Base-by-base conservation (phyloP, 2,329 filamentous ascomycete genomes). In the Thielaviopsis ethacetica region DNA sequence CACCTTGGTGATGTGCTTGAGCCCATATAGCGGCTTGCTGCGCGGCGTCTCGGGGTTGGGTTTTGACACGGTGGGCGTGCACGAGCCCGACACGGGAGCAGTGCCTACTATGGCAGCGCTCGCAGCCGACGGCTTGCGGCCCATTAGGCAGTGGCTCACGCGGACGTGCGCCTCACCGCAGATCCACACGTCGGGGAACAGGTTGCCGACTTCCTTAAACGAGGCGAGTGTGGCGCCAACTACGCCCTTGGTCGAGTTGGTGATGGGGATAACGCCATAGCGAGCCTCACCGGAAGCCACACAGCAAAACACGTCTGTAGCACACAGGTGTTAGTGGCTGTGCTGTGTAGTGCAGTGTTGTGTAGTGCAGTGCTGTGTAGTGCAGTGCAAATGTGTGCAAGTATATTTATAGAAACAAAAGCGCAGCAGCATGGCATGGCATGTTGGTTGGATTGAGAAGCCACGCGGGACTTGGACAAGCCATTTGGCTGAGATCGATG, bases 161-260 rank as follows among this genome's bases (percentile, higher is more conserved):
- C 85, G 80, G 51, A 97, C 78, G 67, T 95, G 96, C 60, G 85
- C 80, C 73, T 97, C 93, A 53, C 82, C 88, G 67, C 84, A 87
- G 49, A 97, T 86, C 54, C 78, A 76, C 53, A 96, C 78, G 67
- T 87, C 81, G 12, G 76, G 75, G 67, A 86, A 88, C 51, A 72
- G 71, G 50, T 70, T 71, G 47, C 81, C 73, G 26, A 86, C 77
- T 71, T 95, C 89, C 64, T 88, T 88, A 62, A 98, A 82, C 63
- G 91, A 81, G 71, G 96, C 91, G 24, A 97, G 79, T 0, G 91
- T 95, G 70, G 89, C 87, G 59, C 93, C 83, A 55, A 98, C 93
- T 58, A 86, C 85, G 66, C 93, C 93, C 71, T 97, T 95, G 68
- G 88, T 91, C 49, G 88, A 94, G 75, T 98, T 98, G 69, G 97